Base-by-base conservation (phyloP, 129 eudicot genomes). In the Centrapalus pauciflorus region DNA sequence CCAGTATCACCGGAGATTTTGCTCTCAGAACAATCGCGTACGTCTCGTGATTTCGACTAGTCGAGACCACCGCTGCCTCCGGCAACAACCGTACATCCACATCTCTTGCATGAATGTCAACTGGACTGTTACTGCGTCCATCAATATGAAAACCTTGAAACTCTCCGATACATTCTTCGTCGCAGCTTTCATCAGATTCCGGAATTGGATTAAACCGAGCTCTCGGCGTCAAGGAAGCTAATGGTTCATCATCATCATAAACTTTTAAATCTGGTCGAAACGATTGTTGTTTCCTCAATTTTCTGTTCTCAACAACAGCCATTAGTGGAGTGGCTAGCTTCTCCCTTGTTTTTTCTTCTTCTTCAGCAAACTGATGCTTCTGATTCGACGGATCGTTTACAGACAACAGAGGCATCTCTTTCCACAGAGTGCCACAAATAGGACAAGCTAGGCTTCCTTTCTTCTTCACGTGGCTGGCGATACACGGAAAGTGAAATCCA, bases 161-260 rank as follows among this genome's bases (percentile, higher is more conserved):
- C 40, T 84, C 97, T 3, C 35, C 78, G 1, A 29, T 30, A 0
- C 23, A 76, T 11, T 79, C 82, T 2, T 81, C 81, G 2, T 88
- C 84, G 0, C 74, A 76, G 4, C 67, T 73, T 30, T 91, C 98
- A 24, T 93, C 92, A 4, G 88, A 79, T 30, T 94, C 99, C 3
- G 84, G 95, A 20, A 94, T 94, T 3, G 99, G 80, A 63, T 84
- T 83, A 72, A 93, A 93, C n/a, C 95, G 38, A 4, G 85, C 84
- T 45, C 75, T 82, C 0, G 82, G 80, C 3, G 85, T 81, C 3
- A 86, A 83, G 0, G 90, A 89, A 66, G 67, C 73, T 29, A 94
- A 43, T 0, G 99, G 97, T 72, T 94, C 99, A 50, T 94, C 99
- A 26, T 94, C 99, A 38, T 94, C 84, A 23, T 89, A 94, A 5